Percentiles rank a stretch among this genome's conserved stretches.
Evolutionary conservation across 2,329 filamentous ascomycete genomes (phyloP).

Genomic region (Alternaria ethzedia): DNA sequence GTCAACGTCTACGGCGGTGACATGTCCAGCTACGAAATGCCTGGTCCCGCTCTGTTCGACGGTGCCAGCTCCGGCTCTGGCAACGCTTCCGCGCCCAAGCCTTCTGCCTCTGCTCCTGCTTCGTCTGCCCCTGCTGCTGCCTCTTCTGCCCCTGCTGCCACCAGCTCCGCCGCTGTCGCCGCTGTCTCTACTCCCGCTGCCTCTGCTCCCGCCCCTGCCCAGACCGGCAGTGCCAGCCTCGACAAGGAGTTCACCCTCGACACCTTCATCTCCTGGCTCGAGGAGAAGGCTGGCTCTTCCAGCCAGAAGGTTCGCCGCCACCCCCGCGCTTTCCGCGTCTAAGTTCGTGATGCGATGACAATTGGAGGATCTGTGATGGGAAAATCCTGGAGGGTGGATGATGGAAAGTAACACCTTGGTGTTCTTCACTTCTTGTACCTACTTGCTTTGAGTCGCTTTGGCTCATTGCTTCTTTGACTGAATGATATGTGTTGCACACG

Average conservation of each 20-base stretch:
- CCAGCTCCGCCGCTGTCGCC: constrained; percentile 5
- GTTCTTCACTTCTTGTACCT: constrained; percentile 28
- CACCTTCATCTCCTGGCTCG: constrained; percentile 32
- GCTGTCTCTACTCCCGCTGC: constrained; percentile 1
- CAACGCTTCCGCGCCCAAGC: constrained; percentile 10
- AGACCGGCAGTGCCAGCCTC: constrained; percentile 1
- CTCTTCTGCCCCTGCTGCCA: constrained; percentile 6
- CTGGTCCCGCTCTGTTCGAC: constrained; percentile 54
- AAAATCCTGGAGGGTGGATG: not conserved
- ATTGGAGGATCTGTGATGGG: not conserved
- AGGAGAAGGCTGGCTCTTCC: constrained; percentile 24
- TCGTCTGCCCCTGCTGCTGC: constrained; percentile 10
- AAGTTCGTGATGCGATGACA: not conserved
- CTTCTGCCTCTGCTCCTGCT: constrained; percentile 17
- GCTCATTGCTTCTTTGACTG: constrained; percentile 1
- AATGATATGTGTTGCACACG: constrained; percentile 15
- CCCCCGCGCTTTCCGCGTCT: constrained; percentile 26
- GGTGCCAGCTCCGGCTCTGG: constrained; percentile 24
- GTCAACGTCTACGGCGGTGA: constrained; percentile 63
- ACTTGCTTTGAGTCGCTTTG: constrained; percentile 3
- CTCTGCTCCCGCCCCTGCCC: not conserved
- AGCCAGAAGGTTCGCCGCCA: constrained; percentile 26
- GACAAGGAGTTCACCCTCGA: constrained; percentile 27
- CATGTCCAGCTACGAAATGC: constrained; percentile 56
- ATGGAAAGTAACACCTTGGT: not conserved